Conservation (phyloP, 2,329 filamentous ascomycete species). For the Xylaria multiplex region DNA sequence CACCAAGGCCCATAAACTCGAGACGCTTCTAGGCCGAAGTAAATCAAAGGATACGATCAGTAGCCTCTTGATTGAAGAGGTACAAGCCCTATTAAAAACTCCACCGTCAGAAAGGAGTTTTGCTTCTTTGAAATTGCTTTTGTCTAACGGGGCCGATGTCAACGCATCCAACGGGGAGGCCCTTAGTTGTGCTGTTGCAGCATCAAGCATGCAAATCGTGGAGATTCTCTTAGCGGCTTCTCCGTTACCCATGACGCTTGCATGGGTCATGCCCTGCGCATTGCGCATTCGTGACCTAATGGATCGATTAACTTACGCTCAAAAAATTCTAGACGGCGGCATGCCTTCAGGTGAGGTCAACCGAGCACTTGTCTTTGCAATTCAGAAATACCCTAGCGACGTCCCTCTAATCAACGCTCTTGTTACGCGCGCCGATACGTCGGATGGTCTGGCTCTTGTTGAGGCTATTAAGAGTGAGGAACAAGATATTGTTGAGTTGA, state of each 20-base stretch:
- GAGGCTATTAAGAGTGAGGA: slow-evolving; percentile 59
- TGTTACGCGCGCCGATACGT: slow-evolving; percentile 58
- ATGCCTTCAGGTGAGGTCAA: slow-evolving; percentile 61
- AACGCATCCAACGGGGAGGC: slow-evolving; percentile 63
- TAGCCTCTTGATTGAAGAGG: slow-evolving; percentile 61
- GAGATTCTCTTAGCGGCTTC: slow-evolving; percentile 59
- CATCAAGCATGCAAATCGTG: slow-evolving; percentile 56
- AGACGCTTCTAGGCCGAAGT: slow-evolving; percentile 57
- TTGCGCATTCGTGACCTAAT: slow-evolving; percentile 61
- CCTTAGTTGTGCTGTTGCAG: slow-evolving; percentile 61
- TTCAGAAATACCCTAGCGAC: slow-evolving; percentile 60
- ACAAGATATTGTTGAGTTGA: slow-evolving; percentile 57
- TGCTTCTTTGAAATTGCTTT: slow-evolving; percentile 57
- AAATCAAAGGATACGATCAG: slow-evolving; percentile 57
- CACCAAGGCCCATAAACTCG: slow-evolving; percentile 61
- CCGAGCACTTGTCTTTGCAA: slow-evolving; percentile 61
- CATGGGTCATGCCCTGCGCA: slow-evolving; percentile 62
- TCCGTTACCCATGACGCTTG: slow-evolving; percentile 57
- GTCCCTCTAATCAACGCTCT: slow-evolving; percentile 59
- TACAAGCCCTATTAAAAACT: slow-evolving; percentile 56
- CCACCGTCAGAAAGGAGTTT: slow-evolving; percentile 53
- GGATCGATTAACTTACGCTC: slow-evolving; percentile 62
- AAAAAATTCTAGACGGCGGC: slow-evolving; percentile 61
- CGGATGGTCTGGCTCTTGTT: slow-evolving; percentile 60
- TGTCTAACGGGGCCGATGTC: slow-evolving; percentile 64